Base-by-base conservation (phyloP, 179 eudicot genomes). In the Monotropa hypopitys region DNA sequence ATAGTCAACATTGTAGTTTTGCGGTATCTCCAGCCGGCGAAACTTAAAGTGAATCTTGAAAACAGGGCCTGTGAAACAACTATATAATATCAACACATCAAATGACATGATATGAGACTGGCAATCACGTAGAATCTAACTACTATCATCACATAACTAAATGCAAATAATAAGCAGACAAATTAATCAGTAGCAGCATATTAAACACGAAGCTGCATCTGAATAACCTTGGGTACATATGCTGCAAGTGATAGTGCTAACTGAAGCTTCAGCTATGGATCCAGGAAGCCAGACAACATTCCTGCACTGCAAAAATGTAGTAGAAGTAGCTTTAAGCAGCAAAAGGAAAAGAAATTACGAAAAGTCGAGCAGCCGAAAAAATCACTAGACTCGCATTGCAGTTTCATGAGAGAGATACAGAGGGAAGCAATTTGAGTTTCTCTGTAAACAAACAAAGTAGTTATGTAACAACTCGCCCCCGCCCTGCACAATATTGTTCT, bases 221-320 rank as follows among this genome's bases (percentile, higher is more conserved):
- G 38, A 38, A 51, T 45, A 75, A 94, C 98, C 97, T 89, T 96
- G 97, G 47, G 87, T 75, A 82, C 99, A 96, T 18, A 79, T 81
- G 86, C 75, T 83, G 91, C 99, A 96, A 47, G 84, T 76, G 76
- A 82, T 87, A 66, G 89, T 68, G 77, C 97, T 96, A 70, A 96
- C 97, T 78, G 78, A 49, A 49, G 98, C 98, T 83, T 96, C 97
- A 57, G 88, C 83, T 74, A 88, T 61, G 65, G 98, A 85, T 56
- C 98, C 99, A 71, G 99, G 99, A 77, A 96, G 99, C 98, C 99
- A 96, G 66, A 96, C 90, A 59, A 85, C 99, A 80, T 88, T 93
- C 84, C 91, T 86, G 73, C 99, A 96, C 98, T 96, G 87, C 30
- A 82, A 80, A 70, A 40, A 74, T 76, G 73, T 42, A 15, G 42